Base-by-base conservation (phyloP, 805 yeast genomes). In the Candida maltosa region DNA sequence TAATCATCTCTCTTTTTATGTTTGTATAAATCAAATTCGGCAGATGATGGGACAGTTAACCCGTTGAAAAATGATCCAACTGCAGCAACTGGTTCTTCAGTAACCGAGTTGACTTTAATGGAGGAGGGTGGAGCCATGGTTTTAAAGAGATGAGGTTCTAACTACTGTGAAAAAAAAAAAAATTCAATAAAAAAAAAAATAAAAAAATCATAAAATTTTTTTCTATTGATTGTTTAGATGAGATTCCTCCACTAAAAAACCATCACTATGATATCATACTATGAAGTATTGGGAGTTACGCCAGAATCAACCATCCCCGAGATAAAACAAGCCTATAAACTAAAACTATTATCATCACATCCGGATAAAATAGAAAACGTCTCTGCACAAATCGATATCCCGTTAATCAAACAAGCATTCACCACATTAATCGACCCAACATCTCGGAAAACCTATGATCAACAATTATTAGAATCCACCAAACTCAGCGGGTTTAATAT, bases 31-130 rank as follows among this genome's bases (percentile, higher is more conserved):
- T 81, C 78, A 48, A 89, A 84, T 22, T 62, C 55, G 6, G 83
- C 76, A 10, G 73, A 68, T 6, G 60, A 56, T 24, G 91, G 81
- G 2, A 81, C 73, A 16, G 70, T 62, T 35, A 84, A 67, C 4
- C 96, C 96, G 50, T 84, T 84, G 65, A 88, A 82, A 51, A 85
- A 83, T n/a, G 84, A 73, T 3, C 87, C 84, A 3, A 75, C 78
- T 6, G 31, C 16, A 4, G 75, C 61, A 3, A 69, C 52, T 11
- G 78, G 73, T 17, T 69, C 26, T 12, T 70, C 75, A 12, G 63
- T 58, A 38, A 54, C 45, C 1, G 66, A 45, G 10, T 51, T 43
- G 21, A 75, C 65, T 27, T 61, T 56, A 26, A 73, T 52, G 25
- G 14, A 29, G 32, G 16, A 59, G 38, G 8, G 8, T 21, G 34